Evolutionary conservation across 108 stramenopile species (phyloP), one percentile per base, ranked within the genome.

Genomic region (Bacterosira constricta): DNA sequence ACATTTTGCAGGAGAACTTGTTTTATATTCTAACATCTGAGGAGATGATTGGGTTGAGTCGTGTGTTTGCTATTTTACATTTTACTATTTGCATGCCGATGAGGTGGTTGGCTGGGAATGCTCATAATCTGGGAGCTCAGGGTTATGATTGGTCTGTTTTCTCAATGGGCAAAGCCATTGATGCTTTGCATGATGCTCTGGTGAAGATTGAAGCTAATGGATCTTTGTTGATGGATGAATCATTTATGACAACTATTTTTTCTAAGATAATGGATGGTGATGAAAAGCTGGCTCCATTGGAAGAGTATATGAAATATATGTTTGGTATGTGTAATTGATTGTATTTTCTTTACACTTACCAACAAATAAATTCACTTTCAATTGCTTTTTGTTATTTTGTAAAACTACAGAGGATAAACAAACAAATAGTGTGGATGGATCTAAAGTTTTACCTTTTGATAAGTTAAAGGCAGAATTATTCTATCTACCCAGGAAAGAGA

Each of bases 361-460:
- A n/a, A n/a, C n/a, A n/a, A n/a, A n/a, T n/a, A n/a, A n/a, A n/a
- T n/a, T n/a, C n/a, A n/a, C n/a, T n/a, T n/a, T n/a, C n/a, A n/a
- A n/a, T n/a, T n/a, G n/a, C n/a, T n/a, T n/a, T n/a, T n/a, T n/a
- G n/a, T n/a, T n/a, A n/a, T n/a, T n/a, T n/a, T n/a, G n/a, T n/a
- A n/a, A n/a, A n/a, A n/a, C n/a, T n/a, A n/a, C n/a, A n/a, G n/a
- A 64, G 20, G 45, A 47, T 42, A 64, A 64, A 23, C 13, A 49
- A 34, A 64, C 42, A n/a, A n/a, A 6, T 3, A 23, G 45, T 15
- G 29, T 52, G 10, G 47, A 49, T 52, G 63, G 63, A 6, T 34
- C 27, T 4, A 64, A 64, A 64, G 63, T 64, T 30, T 49, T 64
- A n/a, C 66, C 51, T 11, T 32, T 13, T 54, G 66, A 67, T 42